Base-by-base conservation (phyloP, 2,329 filamentous ascomycete species). In the Penicillium sp. region DNA sequence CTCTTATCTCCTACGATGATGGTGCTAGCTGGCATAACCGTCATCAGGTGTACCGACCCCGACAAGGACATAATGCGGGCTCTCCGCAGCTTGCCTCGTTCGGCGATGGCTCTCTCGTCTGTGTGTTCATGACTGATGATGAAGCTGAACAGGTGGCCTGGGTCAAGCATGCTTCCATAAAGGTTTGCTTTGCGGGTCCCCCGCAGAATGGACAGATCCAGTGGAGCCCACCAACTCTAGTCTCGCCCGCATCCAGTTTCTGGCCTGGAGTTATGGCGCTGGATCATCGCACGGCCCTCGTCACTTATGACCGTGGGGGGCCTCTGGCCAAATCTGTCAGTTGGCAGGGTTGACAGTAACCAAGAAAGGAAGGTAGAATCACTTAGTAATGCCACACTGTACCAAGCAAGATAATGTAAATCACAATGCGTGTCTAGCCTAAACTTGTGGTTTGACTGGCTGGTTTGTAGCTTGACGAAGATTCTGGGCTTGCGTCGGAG, bases 91-190 rank as follows among this genome's bases (percentile, higher is more conserved):
- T 78, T 49, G 69, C 74, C 15, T 68, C 68, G 10, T 73, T 75
- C 49, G 70, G 60, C 0, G 70, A 75, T 45, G 71, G 70, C 1
- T 71, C 67, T 13, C 34, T 79, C 51, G 76, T 70, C 1, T 71
- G 73, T 1, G 70, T 77, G 6, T 79, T 78, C 58, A 78, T 78
- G 77, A 76, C 75, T 1, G 76, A 78, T 51, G 75, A 78, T 59
- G 75, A 77, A 43, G 59, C 69, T 0, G 49, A 58, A 1, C 54
- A 60, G 43, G 66, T 68, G 18, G 57, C 62, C 5, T 78, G 76
- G 76, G 72, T 75, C 1, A 58, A 67, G 21, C 66, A 73, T 39
- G 74, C 76, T 0, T 65, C 68, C 4, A 68, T 78, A 45, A 78
- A 78, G 58, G 69, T 67, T 2, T 68, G 74, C 0, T 77, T 76